A percentile compares a stretch with the other conserved stretches of the same genome.
These are phyloP conservation scores for Penicillium alfredii DNA, from an alignment of 495 filamentous ascomycete species.

Conservation along the genomic window DNA sequence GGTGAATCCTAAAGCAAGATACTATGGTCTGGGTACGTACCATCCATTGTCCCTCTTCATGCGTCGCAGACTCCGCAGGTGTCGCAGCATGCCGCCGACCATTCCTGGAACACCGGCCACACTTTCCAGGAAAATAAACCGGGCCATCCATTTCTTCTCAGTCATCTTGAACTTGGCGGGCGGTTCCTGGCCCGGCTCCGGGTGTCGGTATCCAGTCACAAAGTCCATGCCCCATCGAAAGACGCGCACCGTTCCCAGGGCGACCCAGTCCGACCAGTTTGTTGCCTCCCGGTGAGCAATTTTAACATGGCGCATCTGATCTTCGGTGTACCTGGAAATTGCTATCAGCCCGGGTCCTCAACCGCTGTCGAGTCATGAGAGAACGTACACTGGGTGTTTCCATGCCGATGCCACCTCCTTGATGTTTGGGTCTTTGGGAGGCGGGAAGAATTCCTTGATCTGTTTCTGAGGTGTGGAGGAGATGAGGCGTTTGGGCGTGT, in stretches of 20 bases:
- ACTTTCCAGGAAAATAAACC: constrained; percentile 89
- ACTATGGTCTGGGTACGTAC: too few relatives aligned
- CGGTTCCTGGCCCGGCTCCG: constrained; percentile 41
- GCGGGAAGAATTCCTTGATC: constrained; percentile 38
- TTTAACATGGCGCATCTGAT: constrained; percentile 56
- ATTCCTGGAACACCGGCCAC: constrained; percentile 95
- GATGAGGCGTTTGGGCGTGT: constrained; percentile 28
- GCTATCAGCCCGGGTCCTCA: too few relatives aligned
- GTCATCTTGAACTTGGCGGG: constrained; percentile 54
- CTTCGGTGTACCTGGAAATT: constrained; percentile 57
- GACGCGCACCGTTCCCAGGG: constrained; percentile 54
- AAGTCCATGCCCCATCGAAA: constrained; percentile 63
- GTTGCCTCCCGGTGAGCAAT: constrained; percentile 63
- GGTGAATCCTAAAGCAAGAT: too few relatives aligned
- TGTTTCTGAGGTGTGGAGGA: constrained; percentile 32
- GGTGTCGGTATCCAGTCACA: constrained; percentile 66
- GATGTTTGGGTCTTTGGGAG: constrained; percentile 29
- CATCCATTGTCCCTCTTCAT: constrained; percentile 95
- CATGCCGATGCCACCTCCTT: constrained; percentile 34
- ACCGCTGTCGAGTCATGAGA: too few relatives aligned
- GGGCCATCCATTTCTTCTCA: constrained; percentile 69
- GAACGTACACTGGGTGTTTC: constrained; percentile 40
- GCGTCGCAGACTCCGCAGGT: constrained; percentile 72
- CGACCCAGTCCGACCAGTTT: constrained; percentile 62
- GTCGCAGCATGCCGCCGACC: constrained; percentile 90